Percentiles rank a stretch among this genome's conserved stretches.
These are phyloP conservation scores for Didymella exigua DNA, from an alignment of 2,329 filamentous ascomycete species.

Conservation along the genomic window DNA sequence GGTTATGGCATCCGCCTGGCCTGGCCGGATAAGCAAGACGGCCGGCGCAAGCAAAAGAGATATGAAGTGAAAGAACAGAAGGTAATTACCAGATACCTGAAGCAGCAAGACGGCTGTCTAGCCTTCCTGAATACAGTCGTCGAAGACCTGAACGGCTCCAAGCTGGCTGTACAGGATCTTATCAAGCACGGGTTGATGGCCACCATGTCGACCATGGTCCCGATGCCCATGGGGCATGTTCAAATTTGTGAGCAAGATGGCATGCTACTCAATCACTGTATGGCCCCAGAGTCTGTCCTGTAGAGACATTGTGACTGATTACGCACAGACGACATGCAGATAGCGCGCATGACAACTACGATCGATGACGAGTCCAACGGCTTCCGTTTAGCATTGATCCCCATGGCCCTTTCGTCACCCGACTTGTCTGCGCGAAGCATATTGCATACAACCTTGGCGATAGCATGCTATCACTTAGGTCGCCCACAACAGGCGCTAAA, in stretches of 20 bases:
- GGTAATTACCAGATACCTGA: not conserved
- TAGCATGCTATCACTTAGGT: conserved; percentile 53
- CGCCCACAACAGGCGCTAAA: conserved; percentile 50
- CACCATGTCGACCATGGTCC: not conserved
- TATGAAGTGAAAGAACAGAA: conserved; percentile 31
- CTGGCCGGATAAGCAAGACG: conserved; percentile 57
- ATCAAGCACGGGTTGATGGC: not conserved
- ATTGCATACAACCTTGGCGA: conserved; percentile 53
- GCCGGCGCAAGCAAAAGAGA: conserved; percentile 48
- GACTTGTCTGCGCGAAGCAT: conserved; percentile 48
- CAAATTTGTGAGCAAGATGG: conserved; percentile 20
- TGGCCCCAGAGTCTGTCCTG: not conserved
- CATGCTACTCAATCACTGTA: conserved; percentile 22
- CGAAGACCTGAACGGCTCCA: conserved; percentile 20
- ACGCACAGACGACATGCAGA: conserved; percentile 48
- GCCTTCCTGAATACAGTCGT: conserved; percentile 27
- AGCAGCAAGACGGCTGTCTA: conserved; percentile 12
- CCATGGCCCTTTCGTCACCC: conserved; percentile 51
- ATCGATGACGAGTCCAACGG: conserved; percentile 54
- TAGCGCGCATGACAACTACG: conserved; percentile 56
- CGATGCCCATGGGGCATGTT: not conserved
- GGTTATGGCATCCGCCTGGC: conserved; percentile 56
- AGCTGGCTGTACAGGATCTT: not conserved
- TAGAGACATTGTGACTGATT: conserved; percentile 37
- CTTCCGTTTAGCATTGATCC: conserved; percentile 54